These are phyloP conservation scores for Chalciporus sp. DNA, from an alignment of 1,284 basidiomycete genomes.

Conservation along the genomic window DNA sequence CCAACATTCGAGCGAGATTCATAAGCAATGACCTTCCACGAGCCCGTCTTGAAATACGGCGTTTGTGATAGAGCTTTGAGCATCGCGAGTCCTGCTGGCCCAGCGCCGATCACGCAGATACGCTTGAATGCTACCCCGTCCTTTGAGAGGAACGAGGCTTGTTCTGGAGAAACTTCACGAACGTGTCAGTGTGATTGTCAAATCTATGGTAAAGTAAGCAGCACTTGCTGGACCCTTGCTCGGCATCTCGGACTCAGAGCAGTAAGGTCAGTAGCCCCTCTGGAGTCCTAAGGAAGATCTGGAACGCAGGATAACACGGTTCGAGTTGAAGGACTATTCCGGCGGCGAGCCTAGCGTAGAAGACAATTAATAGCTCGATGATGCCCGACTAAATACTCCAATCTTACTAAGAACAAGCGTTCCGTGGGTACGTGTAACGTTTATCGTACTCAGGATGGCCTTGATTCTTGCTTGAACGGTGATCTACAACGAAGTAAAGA, in stretches of 20 bases:
- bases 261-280: too few relatives aligned
- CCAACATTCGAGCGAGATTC: conserved; percentile 69
- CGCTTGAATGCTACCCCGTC: conserved; percentile 28
- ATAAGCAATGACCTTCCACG: conserved; percentile 59
- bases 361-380: too few relatives aligned
- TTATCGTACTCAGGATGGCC: too few relatives aligned
- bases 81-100: conserved; percentile 66
- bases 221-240: not conserved
- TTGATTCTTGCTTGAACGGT: too few relatives aligned
- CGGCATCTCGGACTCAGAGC: not conserved
- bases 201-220: not conserved
- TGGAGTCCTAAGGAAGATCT: too few relatives aligned
- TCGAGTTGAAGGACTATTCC: too few relatives aligned
- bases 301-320: too few relatives aligned
- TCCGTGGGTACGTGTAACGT: too few relatives aligned
- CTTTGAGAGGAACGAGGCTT: conserved; percentile 13
- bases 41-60: conserved; percentile 52
- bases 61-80: conserved; percentile 65
- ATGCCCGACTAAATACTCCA: too few relatives aligned
- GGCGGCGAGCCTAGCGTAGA: too few relatives aligned
- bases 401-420: too few relatives aligned
- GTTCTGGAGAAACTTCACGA: not conserved
- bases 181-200: not conserved
- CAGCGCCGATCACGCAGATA: conserved; percentile 72
- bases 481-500: too few relatives aligned